A percentile compares a stretch with the other conserved stretches of the same genome.
Evolutionary conservation across 1,284 basidiomycete genomes (phyloP).

Genomic region (Ganoderma multipileum): DNA sequence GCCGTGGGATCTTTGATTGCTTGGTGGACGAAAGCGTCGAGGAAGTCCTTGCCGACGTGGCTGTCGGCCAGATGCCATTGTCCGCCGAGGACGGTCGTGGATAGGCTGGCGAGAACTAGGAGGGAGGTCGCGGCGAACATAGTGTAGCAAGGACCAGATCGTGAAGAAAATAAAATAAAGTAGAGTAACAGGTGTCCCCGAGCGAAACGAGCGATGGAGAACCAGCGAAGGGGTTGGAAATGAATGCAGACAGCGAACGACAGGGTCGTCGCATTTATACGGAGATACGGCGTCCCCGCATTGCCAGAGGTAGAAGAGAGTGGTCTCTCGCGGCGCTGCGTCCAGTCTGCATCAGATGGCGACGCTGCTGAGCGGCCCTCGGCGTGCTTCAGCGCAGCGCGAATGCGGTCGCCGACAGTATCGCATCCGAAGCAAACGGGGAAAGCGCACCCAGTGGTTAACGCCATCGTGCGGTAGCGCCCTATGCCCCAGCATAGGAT

Average conservation of each 20-base stretch:
- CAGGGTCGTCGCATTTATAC: slow-evolving; percentile 10
- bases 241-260: background rate
- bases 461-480: background rate
- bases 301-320: background rate
- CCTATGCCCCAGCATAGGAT: background rate
- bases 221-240: background rate
- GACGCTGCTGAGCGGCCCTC: background rate
- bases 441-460: background rate
- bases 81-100: slow-evolving; percentile 29
- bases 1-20: slow-evolving; percentile 63
- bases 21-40: slow-evolving; percentile 53
- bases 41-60: slow-evolving; percentile 53
- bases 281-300: background rate
- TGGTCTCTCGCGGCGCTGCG: too few species aligned
- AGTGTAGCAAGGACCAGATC: background rate
- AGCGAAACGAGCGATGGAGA: background rate
- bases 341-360: background rate
- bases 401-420: background rate
- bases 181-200: slow-evolving; percentile 14
- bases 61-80: slow-evolving; percentile 45
- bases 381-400: background rate
- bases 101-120: slow-evolving; percentile 18
- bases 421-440: background rate
- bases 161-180: background rate
- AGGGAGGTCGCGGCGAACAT: slow-evolving; percentile 9